Evolutionary conservation across 768 basidiomycete species (phyloP).

Genomic region (Pholiota molesta): DNA sequence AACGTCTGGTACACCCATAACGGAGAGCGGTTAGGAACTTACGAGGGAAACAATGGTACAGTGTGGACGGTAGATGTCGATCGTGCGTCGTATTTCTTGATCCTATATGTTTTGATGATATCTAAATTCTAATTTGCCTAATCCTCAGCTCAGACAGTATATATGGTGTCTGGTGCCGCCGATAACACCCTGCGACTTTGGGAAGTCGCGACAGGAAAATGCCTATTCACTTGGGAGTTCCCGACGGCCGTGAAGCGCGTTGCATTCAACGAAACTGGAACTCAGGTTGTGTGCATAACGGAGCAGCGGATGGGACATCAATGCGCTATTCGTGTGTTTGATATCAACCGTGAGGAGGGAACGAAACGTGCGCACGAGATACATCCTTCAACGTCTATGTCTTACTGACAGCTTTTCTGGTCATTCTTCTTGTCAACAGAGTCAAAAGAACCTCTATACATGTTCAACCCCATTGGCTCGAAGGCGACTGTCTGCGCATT

Average conservation of each 20-base stretch:
- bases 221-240: constrained; percentile 96
- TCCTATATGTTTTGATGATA: not conserved
- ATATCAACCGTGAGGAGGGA: constrained; percentile 84
- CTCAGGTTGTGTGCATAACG: constrained; percentile 87
- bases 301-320: constrained; percentile 96
- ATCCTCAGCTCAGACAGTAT: constrained; percentile 71
- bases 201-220: constrained; percentile 88
- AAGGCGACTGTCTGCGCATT: constrained; percentile 98
- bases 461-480: constrained; percentile 89
- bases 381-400: not conserved
- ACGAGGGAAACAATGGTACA: constrained; percentile 93
- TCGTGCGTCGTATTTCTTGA: constrained; percentile 55
- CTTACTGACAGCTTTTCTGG: not conserved
- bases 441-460: constrained; percentile 67
- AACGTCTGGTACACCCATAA: constrained; percentile 99
- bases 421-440: constrained; percentile 48
- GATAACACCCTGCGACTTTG: constrained; percentile 94
- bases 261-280: constrained; percentile 85
- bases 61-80: constrained; percentile 98
- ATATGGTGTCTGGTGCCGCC: constrained; percentile 89
- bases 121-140: not conserved
- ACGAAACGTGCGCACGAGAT: constrained; percentile 67
- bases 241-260: constrained; percentile 97
- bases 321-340: constrained; percentile 89
- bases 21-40: constrained; percentile 96